Conservation (phyloP, 2,329 filamentous ascomycete species). For the Alternaria viburni region DNA sequence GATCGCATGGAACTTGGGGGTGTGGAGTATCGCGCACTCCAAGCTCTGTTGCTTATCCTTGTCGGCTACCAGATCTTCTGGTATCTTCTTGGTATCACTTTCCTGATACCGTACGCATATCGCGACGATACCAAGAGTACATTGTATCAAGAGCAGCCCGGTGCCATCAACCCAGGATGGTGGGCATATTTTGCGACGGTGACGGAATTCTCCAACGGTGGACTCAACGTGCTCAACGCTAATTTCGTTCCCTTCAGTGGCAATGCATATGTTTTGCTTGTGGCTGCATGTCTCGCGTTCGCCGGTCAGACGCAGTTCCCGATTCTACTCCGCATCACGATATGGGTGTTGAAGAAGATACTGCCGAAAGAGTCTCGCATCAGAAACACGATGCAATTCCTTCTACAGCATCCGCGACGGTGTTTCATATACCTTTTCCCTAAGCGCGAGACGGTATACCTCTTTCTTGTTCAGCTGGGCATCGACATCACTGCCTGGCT, state of each 20-base stretch:
- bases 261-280: slow-evolving; percentile 54
- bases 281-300: slow-evolving; percentile 57
- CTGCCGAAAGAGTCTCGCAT: slow-evolving; percentile 49
- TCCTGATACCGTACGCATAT: slow-evolving; percentile 55
- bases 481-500: slow-evolving; percentile 71
- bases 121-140: slow-evolving; percentile 48
- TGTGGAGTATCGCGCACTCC: slow-evolving; percentile 60
- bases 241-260: slow-evolving; percentile 67
- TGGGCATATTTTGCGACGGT: slow-evolving; percentile 52
- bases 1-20: slow-evolving; percentile 57
- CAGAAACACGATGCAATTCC: slow-evolving; percentile 60
- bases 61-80: slow-evolving; percentile 48
- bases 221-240: slow-evolving; percentile 62
- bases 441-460: slow-evolving; percentile 68
- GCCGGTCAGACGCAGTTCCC: slow-evolving; percentile 65
- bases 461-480: slow-evolving; percentile 65
- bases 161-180: slow-evolving; percentile 39
- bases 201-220: slow-evolving; percentile 61
- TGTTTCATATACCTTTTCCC: slow-evolving; percentile 72
- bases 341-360: slow-evolving; percentile 63
- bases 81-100: slow-evolving; percentile 54
- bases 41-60: slow-evolving; percentile 56
- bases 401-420: slow-evolving; percentile 67
- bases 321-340: slow-evolving; percentile 62
- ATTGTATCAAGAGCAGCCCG: slow-evolving; percentile 48